Evolutionary conservation across 768 basidiomycete genomes (phyloP), one percentile per base, ranked within the genome.

Genomic region (Roridomyces roridus): DNA sequence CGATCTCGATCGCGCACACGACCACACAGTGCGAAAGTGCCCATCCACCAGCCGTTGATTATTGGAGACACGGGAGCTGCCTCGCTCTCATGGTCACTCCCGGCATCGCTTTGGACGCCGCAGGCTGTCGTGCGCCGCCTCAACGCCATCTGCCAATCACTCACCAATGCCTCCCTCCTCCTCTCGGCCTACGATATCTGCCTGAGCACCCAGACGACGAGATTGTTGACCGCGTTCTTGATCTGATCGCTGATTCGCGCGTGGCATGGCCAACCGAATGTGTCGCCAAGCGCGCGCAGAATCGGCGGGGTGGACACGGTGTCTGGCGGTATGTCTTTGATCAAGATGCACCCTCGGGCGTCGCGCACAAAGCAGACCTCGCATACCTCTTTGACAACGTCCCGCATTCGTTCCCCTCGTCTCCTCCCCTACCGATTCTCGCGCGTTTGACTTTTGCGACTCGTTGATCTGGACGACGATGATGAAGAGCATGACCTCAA

Each of bases 301-400:
- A 70, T 17, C 82, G 79, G 44, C 75, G 82, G 2, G 78, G 80
- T 14, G 87, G 85, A 1, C 75, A 75, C 36, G 81, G 81, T n/a
- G 88, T 91, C 6, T 92, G 86, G 85, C 80, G 91, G 54, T 92
- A 89, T 63, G 84, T 90, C 17, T 92, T 92, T 67, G 91, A 92
- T 70, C 91, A 92, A 72, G 91, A 90, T 64, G 83, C 87, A 1
- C 87, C 89, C 9, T 75, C 80, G 21, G 78, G 84, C 43, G 84
- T 84, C 14, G 68, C 83, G 65, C 87, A 91, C 66, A 85, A 81
- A 1, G 84, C 85, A 1, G 91, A 92, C 68, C 72, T 92, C 40
- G 79, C 89, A 53, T 92, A 92, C 69, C 79, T 92, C 46, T 92
- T 92, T 70, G 90, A 90, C 72, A 91, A 85, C 59, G 80, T 86